Conservation (phyloP, 2,329 filamentous ascomycete species). For the Beauveria medogensis region DNA sequence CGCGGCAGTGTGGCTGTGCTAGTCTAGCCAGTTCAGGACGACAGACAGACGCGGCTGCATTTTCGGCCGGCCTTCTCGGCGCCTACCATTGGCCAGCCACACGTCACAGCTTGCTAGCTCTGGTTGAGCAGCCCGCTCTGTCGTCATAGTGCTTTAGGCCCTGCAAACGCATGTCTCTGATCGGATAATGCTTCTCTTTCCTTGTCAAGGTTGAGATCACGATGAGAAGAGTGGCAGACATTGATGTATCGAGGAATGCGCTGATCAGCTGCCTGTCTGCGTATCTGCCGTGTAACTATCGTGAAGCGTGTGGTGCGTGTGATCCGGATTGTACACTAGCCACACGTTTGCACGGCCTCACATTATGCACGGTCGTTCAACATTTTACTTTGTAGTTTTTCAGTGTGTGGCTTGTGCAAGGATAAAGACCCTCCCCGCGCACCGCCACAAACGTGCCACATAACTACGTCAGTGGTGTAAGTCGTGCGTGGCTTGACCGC, state of each 20-base stretch:
- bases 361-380: too few relatives aligned
- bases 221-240: neutral
- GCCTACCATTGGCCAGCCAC: neutral
- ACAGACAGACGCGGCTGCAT: conserved; percentile 2
- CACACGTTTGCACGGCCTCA: neutral
- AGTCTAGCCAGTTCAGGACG: neutral
- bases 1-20: conserved; percentile 5
- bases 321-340: neutral
- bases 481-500: conserved; percentile 6
- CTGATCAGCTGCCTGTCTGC: neutral
- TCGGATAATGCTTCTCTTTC: neutral
- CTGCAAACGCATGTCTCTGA: conserved; percentile 11
- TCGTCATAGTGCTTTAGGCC: conserved; percentile 10
- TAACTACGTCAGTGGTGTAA: conserved; percentile 6
- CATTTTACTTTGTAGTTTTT: neutral
- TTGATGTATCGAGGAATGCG: neutral
- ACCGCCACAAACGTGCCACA: conserved; percentile 8
- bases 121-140: conserved; percentile 3
- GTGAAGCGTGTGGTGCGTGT: too few relatives aligned
- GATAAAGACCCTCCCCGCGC: neutral
- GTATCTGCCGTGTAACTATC: neutral
- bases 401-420: neutral
- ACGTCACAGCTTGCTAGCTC: neutral
- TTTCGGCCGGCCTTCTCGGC: neutral
- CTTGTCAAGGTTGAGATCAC: neutral